phyloP scores from a whole-genome alignment of 768 basidiomycete species.

The Collybia sordida region DNA sequence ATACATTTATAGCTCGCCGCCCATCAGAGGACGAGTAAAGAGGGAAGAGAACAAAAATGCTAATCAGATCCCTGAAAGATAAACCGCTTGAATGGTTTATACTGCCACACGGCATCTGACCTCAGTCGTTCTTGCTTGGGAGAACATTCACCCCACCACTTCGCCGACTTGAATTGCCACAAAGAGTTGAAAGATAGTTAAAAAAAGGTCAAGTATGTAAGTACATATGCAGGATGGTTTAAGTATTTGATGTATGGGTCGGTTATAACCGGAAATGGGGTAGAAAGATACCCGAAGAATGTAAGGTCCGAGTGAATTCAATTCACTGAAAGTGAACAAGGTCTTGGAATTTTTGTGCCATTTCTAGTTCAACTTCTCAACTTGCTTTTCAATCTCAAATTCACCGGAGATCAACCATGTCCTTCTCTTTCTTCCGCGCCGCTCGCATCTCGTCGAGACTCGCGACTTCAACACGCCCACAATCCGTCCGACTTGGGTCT shows the following conservation, averaged over 20 bases:
- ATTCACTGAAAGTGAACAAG: neutral
- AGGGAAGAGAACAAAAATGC: too few relatives aligned
- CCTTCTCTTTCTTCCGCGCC: slow-evolving; percentile 18
- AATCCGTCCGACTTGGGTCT: slow-evolving; percentile 10
- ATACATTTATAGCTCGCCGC: too few relatives aligned
- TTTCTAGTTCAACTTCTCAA: neutral
- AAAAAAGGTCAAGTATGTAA: too few relatives aligned
- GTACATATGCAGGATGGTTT: neutral
- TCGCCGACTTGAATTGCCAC: too few relatives aligned
- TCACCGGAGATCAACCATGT: slow-evolving; percentile 18
- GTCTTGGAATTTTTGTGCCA: neutral
- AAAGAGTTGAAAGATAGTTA: too few relatives aligned
- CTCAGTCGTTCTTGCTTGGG: too few relatives aligned
- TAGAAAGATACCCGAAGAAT: neutral
- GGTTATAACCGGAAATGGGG: slow-evolving; percentile 9
- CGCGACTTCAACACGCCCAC: slow-evolving; percentile 6
- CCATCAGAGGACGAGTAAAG: too few relatives aligned
- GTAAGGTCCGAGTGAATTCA: neutral
- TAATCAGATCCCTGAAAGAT: too few relatives aligned
- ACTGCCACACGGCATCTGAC: too few relatives aligned
- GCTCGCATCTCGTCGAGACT: slow-evolving; percentile 16
- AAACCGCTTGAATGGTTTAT: too few relatives aligned
- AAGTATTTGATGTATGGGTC: neutral
- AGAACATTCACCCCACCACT: too few relatives aligned
- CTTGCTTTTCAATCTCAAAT: neutral